These are phyloP conservation scores for Auxenochlorella pyrenoidosa DNA, from an alignment of 139 green algal species.

Conservation along the genomic window DNA sequence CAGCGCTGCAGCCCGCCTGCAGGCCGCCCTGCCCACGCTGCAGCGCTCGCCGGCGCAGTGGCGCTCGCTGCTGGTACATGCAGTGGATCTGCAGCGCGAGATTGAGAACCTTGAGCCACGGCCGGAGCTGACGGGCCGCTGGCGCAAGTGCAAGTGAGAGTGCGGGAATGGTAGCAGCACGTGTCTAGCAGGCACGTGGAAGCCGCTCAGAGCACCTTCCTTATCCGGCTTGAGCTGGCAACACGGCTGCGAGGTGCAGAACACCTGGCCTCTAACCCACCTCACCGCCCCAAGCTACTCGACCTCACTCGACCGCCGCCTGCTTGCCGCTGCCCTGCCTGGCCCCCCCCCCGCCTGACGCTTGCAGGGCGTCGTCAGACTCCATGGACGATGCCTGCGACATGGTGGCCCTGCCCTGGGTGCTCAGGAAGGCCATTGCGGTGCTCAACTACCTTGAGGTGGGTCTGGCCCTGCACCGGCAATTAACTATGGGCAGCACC, in stretches of 20 bases:
- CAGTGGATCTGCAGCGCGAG: slow-evolving; percentile 19
- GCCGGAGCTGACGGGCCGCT: background rate
- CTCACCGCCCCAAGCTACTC: too few relatives aligned
- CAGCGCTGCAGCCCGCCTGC: background rate
- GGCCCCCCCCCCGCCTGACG: too few relatives aligned
- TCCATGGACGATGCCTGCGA: slow-evolving; percentile 51
- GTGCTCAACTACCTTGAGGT: slow-evolving; percentile 38
- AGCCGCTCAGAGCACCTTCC: too few relatives aligned
- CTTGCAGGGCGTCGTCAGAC: slow-evolving; percentile 7
- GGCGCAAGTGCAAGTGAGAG: slow-evolving; percentile 12
- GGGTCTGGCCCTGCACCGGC: background rate
- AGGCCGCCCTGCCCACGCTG: slow-evolving; percentile 17
- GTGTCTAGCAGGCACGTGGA: too few relatives aligned
- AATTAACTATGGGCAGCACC: too few relatives aligned
- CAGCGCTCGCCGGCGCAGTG: background rate
- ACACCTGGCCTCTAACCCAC: too few relatives aligned
- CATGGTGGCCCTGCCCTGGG: slow-evolving; percentile 52
- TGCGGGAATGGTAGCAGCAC: too few relatives aligned
- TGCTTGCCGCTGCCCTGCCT: too few relatives aligned
- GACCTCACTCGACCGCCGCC: too few relatives aligned
- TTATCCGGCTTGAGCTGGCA: too few relatives aligned
- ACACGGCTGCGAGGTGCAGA: too few relatives aligned
- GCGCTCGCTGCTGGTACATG: slow-evolving; percentile 28
- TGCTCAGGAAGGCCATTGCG: slow-evolving; percentile 43
- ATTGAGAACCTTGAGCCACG: slow-evolving; percentile 6